Conservation (phyloP, 768 basidiomycete species). For the Suillus sp. region DNA sequence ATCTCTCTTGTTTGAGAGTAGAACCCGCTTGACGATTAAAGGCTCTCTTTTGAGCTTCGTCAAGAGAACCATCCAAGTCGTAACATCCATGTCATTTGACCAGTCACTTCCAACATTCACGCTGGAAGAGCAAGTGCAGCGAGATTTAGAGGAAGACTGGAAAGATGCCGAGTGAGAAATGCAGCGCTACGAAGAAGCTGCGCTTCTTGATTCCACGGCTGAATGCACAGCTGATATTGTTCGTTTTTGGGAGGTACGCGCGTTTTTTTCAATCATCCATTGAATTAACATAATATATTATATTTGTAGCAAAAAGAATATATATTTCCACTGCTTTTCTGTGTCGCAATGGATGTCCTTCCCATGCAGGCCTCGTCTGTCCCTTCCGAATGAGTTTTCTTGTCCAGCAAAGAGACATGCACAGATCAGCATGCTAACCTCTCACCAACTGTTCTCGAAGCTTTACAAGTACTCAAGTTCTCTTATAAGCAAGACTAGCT, state of each 20-base stretch:
- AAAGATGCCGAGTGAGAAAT: too few relatives aligned
- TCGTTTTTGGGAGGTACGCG: slow-evolving; percentile 14
- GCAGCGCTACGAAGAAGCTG: slow-evolving; percentile 5
- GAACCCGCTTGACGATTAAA: too few relatives aligned
- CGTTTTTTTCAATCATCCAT: background rate
- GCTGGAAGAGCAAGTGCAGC: background rate
- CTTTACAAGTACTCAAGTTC: slow-evolving; percentile 17
- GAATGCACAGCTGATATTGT: slow-evolving; percentile 6
- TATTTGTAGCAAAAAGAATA: too few relatives aligned
- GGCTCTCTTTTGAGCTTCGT: too few relatives aligned
- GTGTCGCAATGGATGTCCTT: slow-evolving; percentile 20
- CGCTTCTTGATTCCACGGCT: background rate
- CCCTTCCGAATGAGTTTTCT: background rate
- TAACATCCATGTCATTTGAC: background rate
- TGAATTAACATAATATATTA: too few relatives aligned
- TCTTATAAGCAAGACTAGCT: slow-evolving; percentile 16
- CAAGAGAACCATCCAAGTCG: too few relatives aligned
- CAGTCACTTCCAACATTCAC: background rate
- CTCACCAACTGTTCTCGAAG: slow-evolving; percentile 22
- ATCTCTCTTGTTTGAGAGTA: too few relatives aligned
- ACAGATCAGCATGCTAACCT: slow-evolving; percentile 25
- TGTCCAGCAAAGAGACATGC: slow-evolving; percentile 20
- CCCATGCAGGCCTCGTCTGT: slow-evolving; percentile 29
- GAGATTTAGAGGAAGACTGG: background rate
- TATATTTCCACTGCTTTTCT: slow-evolving; percentile 14